Conservation (phyloP, 2,329 filamentous ascomycete genomes). For the Penicillium occitanis region DNA sequence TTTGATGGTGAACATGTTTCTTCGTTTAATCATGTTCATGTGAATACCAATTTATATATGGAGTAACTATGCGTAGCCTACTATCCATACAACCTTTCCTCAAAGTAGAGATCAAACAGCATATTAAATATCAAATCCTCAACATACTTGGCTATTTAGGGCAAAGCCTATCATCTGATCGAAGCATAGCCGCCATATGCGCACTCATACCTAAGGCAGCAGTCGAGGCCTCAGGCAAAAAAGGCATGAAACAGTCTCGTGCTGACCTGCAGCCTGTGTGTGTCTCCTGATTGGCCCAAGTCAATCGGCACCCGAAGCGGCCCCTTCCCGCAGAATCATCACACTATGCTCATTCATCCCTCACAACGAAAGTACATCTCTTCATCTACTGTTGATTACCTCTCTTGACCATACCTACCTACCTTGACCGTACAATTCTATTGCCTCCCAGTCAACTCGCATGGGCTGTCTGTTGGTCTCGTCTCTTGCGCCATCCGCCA, state of each 20-base stretch:
- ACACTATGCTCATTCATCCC: background rate
- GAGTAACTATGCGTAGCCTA: background rate
- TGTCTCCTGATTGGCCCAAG: background rate
- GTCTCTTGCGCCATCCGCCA: constrained; percentile 21
- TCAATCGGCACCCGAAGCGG: constrained; percentile 1
- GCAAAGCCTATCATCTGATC: background rate
- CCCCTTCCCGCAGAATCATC: constrained; percentile 10
- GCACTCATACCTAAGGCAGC: background rate
- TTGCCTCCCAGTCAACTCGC: background rate
- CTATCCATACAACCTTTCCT: background rate
- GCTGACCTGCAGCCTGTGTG: background rate
- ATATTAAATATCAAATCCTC: background rate
- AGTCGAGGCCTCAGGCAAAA: background rate
- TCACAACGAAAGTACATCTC: background rate
- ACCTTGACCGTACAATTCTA: background rate
- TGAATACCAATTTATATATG: background rate
- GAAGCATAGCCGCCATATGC: constrained; percentile 7
- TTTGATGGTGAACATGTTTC: background rate
- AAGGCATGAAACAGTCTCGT: constrained; percentile 8
- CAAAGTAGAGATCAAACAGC: background rate
- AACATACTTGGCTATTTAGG: background rate
- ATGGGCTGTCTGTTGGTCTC: constrained; percentile 9
- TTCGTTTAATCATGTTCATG: background rate
- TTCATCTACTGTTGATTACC: background rate
- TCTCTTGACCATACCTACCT: background rate